Evolutionary conservation across 179 eudicot species (phyloP), one percentile per base, ranked within the genome.

Genomic region (Drosera spatulata): DNA sequence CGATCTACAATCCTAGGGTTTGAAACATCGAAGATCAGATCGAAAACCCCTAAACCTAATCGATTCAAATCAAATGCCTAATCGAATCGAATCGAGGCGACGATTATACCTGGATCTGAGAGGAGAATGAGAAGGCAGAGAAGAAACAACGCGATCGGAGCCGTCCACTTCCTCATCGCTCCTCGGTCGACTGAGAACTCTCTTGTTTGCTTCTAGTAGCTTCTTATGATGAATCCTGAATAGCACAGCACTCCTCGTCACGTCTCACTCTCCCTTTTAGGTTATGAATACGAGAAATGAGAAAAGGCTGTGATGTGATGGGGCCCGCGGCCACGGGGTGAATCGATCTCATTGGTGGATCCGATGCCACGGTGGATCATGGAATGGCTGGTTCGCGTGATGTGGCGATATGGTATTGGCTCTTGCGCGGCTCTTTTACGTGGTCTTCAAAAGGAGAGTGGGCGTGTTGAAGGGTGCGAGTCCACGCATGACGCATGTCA

Each of bases 121-220:
- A 88, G 76, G 41, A 88, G 83, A 59, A 76, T 79, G 62, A 91
- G 80, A 39, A 88, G 78, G 65, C 91, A 88, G 0, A 91, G 15
- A 38, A 91, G 80, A 61, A 91, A 72, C 46, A 91, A 69, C 43
- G 71, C 83, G 79, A 91, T 80, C 66, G 85, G 69, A 50, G 88
- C 38, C 79, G 96, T 84, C 98, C 96, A 91, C 87, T 80, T 88
- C 78, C 83, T 82, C 98, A 75, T 75, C 39, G 64, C 53, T 61
- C 41, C 42, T 33, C 63, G 15, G 66, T 54, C 49, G 13, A 0
- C 33, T 22, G 33, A 22, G 33, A 22, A 22, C 33, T 22, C 33
- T 22, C 33, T 22, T 22, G 33, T 22, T 22, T 22, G 44, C 56
- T 70, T 74, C 79, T 60, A 71, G 72, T 63, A 70, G 12, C 69